phyloP scores from a whole-genome alignment of 192 early-diverging fungal species.

The Coemansia sp. region DNA sequence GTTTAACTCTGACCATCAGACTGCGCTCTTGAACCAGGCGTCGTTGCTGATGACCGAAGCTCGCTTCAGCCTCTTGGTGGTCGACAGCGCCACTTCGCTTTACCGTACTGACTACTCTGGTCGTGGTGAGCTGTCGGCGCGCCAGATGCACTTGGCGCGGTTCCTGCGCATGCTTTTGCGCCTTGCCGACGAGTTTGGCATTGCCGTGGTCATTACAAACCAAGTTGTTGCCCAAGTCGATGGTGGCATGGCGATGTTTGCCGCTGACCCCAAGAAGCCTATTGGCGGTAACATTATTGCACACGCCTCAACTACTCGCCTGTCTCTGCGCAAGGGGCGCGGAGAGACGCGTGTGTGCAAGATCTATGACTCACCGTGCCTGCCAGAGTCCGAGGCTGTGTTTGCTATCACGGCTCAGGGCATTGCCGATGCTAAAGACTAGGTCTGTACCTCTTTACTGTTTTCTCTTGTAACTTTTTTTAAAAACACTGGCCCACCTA shows the following conservation, averaged over 20 bases:
- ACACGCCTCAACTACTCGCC: conserved; percentile 92
- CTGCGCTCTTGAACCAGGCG: conserved; percentile 77
- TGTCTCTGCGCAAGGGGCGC: conserved; percentile 89
- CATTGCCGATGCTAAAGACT: conserved; percentile 85
- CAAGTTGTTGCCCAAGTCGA: conserved; percentile 96
- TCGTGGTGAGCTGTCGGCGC: conserved; percentile 89
- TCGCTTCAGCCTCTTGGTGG: conserved; percentile 80
- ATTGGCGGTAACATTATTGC: conserved; percentile 99
- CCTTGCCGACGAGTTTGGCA: conserved; percentile 96
- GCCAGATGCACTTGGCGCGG: conserved; percentile 91
- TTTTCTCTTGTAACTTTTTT: not conserved
- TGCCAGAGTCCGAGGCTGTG: conserved; percentile 88
- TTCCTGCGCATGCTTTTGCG: conserved; percentile 83
- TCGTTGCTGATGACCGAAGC: conserved; percentile 88
- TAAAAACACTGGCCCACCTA: not conserved
- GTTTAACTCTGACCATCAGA: conserved; percentile 96
- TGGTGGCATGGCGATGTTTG: conserved; percentile 84
- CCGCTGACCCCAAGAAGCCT: conserved; percentile 89
- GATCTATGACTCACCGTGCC: conserved; percentile 93
- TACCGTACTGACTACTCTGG: conserved; percentile 98
- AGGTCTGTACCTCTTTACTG: conserved; percentile 2
- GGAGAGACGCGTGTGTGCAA: conserved; percentile 94
- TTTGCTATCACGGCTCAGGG: conserved; percentile 91
- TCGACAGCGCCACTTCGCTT: conserved; percentile 89
- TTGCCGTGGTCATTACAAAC: conserved; percentile 97